These are phyloP conservation scores for Russula ochroleuca DNA, from an alignment of 768 basidiomycete genomes.

Conservation along the genomic window DNA sequence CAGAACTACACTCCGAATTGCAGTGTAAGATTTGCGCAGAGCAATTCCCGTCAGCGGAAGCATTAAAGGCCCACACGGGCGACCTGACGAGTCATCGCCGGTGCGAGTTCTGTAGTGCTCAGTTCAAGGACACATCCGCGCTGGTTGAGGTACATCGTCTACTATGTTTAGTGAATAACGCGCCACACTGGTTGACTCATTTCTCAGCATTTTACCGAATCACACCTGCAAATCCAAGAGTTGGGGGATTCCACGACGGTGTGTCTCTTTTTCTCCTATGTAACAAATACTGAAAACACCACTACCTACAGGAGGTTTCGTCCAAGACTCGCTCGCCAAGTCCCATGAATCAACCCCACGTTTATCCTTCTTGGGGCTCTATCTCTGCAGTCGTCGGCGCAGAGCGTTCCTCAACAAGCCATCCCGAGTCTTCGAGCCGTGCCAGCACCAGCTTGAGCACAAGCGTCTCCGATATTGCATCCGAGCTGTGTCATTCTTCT, in stretches of 20 bases:
- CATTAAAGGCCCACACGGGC: conserved; percentile 5
- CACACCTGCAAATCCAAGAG: conserved; percentile 18
- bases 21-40: conserved; percentile 17
- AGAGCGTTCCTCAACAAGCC: not conserved
- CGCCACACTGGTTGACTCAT: conserved; percentile 1
- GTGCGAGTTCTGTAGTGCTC: conserved; percentile 26
- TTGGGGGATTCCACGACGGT: conserved; percentile 2
- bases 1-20: conserved; percentile 14
- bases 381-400: conserved; percentile 1
- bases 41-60: conserved; percentile 19
- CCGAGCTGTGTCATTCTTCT: conserved; percentile 1
- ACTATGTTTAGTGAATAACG: not conserved
- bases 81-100: conserved; percentile 15
- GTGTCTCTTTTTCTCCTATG: not conserved
- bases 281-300: not conserved
- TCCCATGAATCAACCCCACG: conserved; percentile 3
- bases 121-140: conserved; percentile 24
- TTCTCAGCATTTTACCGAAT: conserved; percentile 20
- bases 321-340: conserved; percentile 4
- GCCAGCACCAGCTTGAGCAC: conserved; percentile 12
- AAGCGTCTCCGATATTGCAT: conserved; percentile 10
- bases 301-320: conserved; percentile 1
- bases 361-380: not conserved
- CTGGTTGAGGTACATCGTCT: conserved; percentile 21
- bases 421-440: conserved; percentile 8